These are phyloP conservation scores for Russula sp. DNA, from an alignment of 768 basidiomycete genomes.

Conservation along the genomic window DNA sequence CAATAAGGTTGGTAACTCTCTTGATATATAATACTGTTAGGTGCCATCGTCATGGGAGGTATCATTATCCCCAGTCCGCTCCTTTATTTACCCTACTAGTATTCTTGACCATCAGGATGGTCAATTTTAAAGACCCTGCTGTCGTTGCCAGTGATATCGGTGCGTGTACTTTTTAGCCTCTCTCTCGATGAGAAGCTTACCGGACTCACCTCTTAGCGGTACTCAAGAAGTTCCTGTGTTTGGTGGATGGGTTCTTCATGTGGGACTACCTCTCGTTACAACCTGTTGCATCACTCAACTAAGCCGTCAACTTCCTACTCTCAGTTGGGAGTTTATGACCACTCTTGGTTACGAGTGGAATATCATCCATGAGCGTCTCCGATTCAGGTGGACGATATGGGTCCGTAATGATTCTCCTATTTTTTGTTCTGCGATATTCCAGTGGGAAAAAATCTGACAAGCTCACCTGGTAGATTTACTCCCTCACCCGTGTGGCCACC, in stretches of 20 bases:
- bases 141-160: not conserved
- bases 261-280: not conserved
- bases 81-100: not conserved
- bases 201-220: not conserved
- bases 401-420: not conserved
- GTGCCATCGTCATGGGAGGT: not conserved
- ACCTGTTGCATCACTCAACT: not conserved
- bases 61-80: not conserved
- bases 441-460: not conserved
- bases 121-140: not conserved
- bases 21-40: no score
- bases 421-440: not conserved
- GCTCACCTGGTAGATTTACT: slow-evolving; percentile 13
- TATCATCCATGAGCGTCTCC: not conserved
- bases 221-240: not conserved
- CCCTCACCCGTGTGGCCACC: slow-evolving; percentile 4
- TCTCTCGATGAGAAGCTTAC: not conserved
- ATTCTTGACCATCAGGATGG: not conserved
- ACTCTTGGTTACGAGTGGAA: not conserved
- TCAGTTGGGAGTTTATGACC: slow-evolving; percentile 1
- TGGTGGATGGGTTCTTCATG: not conserved
- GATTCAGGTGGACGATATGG: slow-evolving; percentile 20
- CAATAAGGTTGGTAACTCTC: no score
- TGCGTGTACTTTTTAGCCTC: not conserved
- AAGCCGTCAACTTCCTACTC: no score